Percentiles rank a stretch among this genome's conserved stretches.
These are phyloP conservation scores for Mycena albidolilacea DNA, from an alignment of 768 basidiomycete species.

Conservation along the genomic window DNA sequence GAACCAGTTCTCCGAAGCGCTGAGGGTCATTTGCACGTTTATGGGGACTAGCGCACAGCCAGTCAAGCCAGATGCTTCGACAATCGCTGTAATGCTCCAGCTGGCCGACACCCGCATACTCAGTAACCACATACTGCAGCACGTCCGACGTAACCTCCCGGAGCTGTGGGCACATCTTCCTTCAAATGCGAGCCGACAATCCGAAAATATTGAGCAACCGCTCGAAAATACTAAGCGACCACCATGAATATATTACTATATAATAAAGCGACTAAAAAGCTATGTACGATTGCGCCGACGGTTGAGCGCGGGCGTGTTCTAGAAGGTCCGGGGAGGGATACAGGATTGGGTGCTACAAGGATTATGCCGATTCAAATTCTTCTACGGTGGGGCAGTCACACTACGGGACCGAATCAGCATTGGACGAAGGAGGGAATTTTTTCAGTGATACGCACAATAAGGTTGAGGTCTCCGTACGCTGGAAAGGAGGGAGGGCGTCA, in stretches of 20 bases:
- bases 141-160: conserved; percentile 59
- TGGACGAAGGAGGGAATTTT: not conserved
- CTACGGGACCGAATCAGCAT: conserved; percentile 54
- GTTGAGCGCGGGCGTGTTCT: conserved; percentile 56
- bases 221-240: conserved; percentile 25
- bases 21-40: conserved; percentile 72
- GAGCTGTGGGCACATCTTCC: conserved; percentile 54
- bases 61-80: conserved; percentile 64
- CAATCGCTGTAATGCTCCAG: conserved; percentile 67
- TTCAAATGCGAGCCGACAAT: conserved; percentile 32
- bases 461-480: conserved; percentile 95
- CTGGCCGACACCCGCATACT: conserved; percentile 63
- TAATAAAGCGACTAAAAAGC: conserved; percentile 6
- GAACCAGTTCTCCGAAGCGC: conserved; percentile 76
- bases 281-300: conserved; percentile 27
- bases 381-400: conserved; percentile 92
- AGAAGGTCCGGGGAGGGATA: conserved; percentile 64
- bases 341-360: conserved; percentile 32
- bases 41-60: conserved; percentile 67
- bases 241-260: conserved; percentile 37
- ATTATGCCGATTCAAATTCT: conserved; percentile 66
- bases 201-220: conserved; percentile 29
- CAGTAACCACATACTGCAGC: conserved; percentile 61
- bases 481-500: conserved; percentile 28
- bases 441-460: conserved; percentile 72